A percentile compares a stretch with the other conserved stretches of the same genome.
Conservation (phyloP, 306 rosid genomes). For the Neltuma alba region DNA sequence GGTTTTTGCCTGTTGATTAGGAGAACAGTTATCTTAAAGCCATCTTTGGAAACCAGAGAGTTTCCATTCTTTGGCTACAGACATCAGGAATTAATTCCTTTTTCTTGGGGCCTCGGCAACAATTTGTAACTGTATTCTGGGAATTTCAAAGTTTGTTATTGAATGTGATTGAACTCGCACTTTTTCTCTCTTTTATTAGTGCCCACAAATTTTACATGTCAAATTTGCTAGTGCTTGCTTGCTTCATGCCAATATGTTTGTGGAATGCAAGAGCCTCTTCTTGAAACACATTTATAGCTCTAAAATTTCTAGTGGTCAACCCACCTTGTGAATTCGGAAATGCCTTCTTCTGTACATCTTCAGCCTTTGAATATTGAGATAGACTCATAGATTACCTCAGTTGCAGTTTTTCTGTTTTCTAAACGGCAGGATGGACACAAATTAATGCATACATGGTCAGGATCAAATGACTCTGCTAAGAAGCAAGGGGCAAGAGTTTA, state of each 20-base stretch:
- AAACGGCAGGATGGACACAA: constrained; percentile 4
- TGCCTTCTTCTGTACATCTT: not conserved
- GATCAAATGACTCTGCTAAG: not conserved
- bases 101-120: constrained; percentile 15
- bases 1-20: not conserved
- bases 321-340: constrained; percentile 21
- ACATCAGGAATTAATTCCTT: constrained; percentile 32
- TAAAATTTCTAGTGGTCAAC: constrained; percentile 12
- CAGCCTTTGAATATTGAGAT: not conserved
- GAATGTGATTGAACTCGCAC: constrained; percentile 4
- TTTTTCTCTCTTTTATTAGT: constrained; percentile 19
- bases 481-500: constrained; percentile 18
- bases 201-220: constrained; percentile 34
- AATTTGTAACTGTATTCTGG: constrained; percentile 6
- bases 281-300: not conserved
- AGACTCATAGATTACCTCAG: not conserved
- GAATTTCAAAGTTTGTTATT: constrained; percentile 19
- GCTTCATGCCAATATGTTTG: constrained; percentile 23
- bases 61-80: constrained; percentile 6
- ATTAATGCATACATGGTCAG: not conserved
- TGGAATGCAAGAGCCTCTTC: not conserved
- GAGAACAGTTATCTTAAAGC: not conserved
- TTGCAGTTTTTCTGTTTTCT: not conserved
- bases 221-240: constrained; percentile 22
- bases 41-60: constrained; percentile 5